These are phyloP conservation scores for Scheffersomyces lignicola DNA, from an alignment of 1,139 yeast genomes.

Conservation along the genomic window DNA sequence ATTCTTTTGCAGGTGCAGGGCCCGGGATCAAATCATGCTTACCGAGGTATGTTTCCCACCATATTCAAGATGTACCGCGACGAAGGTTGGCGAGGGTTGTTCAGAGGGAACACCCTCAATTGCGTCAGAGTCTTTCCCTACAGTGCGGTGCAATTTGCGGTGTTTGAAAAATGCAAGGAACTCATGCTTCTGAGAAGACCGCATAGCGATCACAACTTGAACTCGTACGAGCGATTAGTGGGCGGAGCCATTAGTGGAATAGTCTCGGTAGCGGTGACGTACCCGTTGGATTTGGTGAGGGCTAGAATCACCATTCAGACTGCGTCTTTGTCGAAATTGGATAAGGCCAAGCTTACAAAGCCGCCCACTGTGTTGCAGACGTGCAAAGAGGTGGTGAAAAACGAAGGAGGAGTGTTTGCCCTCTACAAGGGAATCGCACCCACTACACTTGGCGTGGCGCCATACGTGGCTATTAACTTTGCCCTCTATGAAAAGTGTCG, in stretches of 20 bases:
- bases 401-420: conserved; percentile 82
- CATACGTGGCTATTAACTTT: conserved; percentile 91
- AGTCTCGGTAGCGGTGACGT: conserved; percentile 78
- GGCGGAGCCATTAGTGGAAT: conserved; percentile 87
- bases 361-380: conserved; percentile 74
- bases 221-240: conserved; percentile 53
- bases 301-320: conserved; percentile 90
- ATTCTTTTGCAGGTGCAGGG: conserved; percentile 90
- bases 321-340: conserved; percentile 61
- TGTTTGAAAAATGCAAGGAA: conserved; percentile 71
- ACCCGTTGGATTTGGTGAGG: conserved; percentile 88
- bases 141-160: conserved; percentile 91
- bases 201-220: conserved; percentile 35
- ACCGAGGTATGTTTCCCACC: conserved; percentile 75
- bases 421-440: conserved; percentile 85
- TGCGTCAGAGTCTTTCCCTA: conserved; percentile 91
- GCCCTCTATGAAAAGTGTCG: conserved; percentile 83
- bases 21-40: conserved; percentile 59
- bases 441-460: conserved; percentile 91
- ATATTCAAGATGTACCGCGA: conserved; percentile 78
- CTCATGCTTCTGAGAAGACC: conserved; percentile 31
- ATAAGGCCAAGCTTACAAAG: conserved; percentile 41
- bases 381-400: conserved; percentile 55
- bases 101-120: conserved; percentile 87
- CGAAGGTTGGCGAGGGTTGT: conserved; percentile 87